Conservation (phyloP, 2,329 filamentous ascomycete species). For the Apiospora rasikravindrae region DNA sequence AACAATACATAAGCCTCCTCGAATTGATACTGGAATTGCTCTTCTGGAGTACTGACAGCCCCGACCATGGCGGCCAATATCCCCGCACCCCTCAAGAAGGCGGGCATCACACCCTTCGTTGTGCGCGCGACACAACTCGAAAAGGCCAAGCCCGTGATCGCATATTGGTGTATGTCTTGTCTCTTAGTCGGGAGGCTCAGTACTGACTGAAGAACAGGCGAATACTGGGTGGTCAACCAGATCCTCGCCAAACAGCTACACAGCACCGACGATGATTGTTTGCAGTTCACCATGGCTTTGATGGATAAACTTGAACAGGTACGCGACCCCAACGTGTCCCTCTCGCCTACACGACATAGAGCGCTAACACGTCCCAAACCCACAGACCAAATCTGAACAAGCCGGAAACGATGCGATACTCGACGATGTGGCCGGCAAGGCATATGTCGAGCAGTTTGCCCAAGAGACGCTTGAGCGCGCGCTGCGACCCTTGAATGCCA, state of each 20-base stretch:
- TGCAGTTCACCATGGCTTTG: slow-evolving; percentile 78
- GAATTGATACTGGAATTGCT: background rate
- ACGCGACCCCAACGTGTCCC: slow-evolving; percentile 30
- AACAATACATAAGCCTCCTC: too few species aligned
- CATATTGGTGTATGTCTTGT: slow-evolving; percentile 81
- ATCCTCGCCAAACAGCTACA: slow-evolving; percentile 85
- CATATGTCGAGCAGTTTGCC: slow-evolving; percentile 93
- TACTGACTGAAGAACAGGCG: slow-evolving; percentile 57
- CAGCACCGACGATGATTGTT: slow-evolving; percentile 75
- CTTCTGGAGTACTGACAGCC: background rate
- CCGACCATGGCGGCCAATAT: slow-evolving; percentile 72
- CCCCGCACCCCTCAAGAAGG: slow-evolving; percentile 75
- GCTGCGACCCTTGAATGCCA: slow-evolving; percentile 79
- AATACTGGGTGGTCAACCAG: slow-evolving; percentile 92
- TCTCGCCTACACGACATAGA: background rate
- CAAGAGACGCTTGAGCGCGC: slow-evolving; percentile 86
- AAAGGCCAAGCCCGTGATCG: slow-evolving; percentile 81
- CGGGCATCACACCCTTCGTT: slow-evolving; percentile 85
- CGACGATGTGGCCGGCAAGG: slow-evolving; percentile 85
- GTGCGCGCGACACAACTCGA: slow-evolving; percentile 85
- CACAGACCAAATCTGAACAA: slow-evolving; percentile 72
- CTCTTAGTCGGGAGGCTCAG: slow-evolving; percentile 21
- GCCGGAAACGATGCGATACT: slow-evolving; percentile 80
- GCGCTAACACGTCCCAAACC: slow-evolving; percentile 7
- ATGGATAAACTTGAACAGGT: slow-evolving; percentile 92